phyloP scores from a whole-genome alignment of 1,139 yeast species.

The Scheffersomyces segobiensis region DNA sequence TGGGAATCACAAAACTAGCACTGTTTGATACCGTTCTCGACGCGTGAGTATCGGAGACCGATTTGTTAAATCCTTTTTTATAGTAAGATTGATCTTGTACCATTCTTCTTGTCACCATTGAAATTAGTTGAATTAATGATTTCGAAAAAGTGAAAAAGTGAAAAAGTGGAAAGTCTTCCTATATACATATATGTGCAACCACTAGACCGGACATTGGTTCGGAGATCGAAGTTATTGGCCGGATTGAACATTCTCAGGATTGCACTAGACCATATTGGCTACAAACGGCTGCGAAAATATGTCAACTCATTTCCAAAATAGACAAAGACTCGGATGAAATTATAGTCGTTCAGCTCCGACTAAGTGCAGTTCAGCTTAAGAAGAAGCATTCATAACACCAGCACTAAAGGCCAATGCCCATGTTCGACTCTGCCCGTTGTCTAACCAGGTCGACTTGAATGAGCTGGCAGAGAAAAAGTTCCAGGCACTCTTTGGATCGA shows the following conservation, averaged over 20 bases:
- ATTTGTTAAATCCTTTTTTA: slow-evolving; percentile 19
- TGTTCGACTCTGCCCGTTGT: slow-evolving; percentile 85
- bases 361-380: background rate
- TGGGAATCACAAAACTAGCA: slow-evolving; percentile 26
- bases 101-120: slow-evolving; percentile 1
- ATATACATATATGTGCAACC: background rate
- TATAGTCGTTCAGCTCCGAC: background rate
- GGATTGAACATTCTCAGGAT: no score
- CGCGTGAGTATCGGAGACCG: slow-evolving; percentile 29
- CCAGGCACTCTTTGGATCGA: slow-evolving; percentile 68
- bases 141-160: background rate
- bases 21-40: slow-evolving; percentile 38
- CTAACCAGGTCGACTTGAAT: slow-evolving; percentile 60
- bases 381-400: slow-evolving; percentile 14
- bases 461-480: slow-evolving; percentile 58
- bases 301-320: background rate
- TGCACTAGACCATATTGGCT: background rate
- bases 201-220: no score
- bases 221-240: background rate
- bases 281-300: background rate
- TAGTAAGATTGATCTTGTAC: slow-evolving; percentile 23
- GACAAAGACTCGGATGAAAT: background rate
- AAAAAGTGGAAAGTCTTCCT: background rate
- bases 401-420: slow-evolving; percentile 78
- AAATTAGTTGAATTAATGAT: background rate